Evolutionary conservation across 306 rosid genomes (phyloP).

Genomic region (Begonia fuchsioides): DNA sequence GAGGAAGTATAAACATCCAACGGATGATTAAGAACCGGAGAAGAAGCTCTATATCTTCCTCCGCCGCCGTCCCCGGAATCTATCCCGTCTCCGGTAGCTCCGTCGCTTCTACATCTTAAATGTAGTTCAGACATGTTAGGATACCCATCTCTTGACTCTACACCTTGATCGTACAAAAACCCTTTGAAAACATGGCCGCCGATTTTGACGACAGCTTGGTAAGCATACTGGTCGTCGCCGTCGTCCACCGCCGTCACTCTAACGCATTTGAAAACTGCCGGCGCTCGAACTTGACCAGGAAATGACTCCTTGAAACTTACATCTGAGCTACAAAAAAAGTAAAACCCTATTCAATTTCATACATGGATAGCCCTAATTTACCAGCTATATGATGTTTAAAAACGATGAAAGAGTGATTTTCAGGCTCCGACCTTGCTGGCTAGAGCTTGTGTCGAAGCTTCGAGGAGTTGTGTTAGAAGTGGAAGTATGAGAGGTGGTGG

Average conservation of each 20-base stretch:
- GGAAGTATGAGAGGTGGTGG: slow-evolving; percentile 70
- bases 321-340: slow-evolving; percentile 24
- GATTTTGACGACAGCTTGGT: slow-evolving; percentile 84
- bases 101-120: slow-evolving; percentile 31
- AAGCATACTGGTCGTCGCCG: slow-evolving; percentile 67
- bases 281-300: slow-evolving; percentile 74
- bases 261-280: slow-evolving; percentile 91
- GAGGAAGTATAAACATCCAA: slow-evolving; percentile 46
- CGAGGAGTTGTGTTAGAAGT: slow-evolving; percentile 88
- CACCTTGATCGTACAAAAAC: slow-evolving; percentile 68
- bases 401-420: too few relatives aligned
- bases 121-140: slow-evolving; percentile 67
- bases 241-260: slow-evolving; percentile 76
- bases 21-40: slow-evolving; percentile 50
- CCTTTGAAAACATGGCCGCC: slow-evolving; percentile 89
- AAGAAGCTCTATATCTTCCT: slow-evolving; percentile 37
- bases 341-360: too few relatives aligned
- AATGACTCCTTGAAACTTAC: slow-evolving; percentile 43
- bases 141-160: slow-evolving; percentile 36
- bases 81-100: neutral
- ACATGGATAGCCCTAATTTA: too few relatives aligned
- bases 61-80: neutral
- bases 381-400: too few relatives aligned
- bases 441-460: slow-evolving; percentile 82
- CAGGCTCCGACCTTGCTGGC: slow-evolving; percentile 50